Evolutionary conservation across 352 stramenopile species (phyloP).

Genomic region (Globisporangium orthogonon): DNA sequence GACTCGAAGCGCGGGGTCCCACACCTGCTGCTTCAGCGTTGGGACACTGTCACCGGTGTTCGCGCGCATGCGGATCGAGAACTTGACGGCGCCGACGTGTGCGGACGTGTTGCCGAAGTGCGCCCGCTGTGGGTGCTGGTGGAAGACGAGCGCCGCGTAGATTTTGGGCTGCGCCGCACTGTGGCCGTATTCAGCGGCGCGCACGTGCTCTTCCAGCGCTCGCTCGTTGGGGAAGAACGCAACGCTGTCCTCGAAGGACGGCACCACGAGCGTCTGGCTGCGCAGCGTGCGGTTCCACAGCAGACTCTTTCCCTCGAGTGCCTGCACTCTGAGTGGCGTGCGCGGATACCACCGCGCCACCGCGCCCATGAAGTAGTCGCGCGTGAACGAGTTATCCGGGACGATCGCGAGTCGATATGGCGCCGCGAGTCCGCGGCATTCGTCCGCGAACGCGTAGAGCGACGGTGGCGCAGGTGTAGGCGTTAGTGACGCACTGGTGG

Average conservation of each 20-base stretch:
- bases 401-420: conserved; percentile 22
- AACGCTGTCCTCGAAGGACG: conserved; percentile 28
- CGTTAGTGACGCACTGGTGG: neutral
- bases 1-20: conserved; percentile 13
- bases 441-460: conserved; percentile 8
- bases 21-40: conserved; percentile 12
- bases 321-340: neutral
- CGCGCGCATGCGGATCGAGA: conserved; percentile 31
- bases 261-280: conserved; percentile 15
- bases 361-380: conserved; percentile 31
- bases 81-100: conserved; percentile 17
- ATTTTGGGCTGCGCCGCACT: conserved; percentile 25
- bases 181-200: conserved; percentile 21
- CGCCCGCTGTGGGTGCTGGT: conserved; percentile 13
- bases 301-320: neutral
- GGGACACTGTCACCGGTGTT: conserved; percentile 12
- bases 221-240: conserved; percentile 31
- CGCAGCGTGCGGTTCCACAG: neutral
- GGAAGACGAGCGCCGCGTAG: conserved; percentile 41
- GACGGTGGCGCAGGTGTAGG: neutral
- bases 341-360: conserved; percentile 36
- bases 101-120: conserved; percentile 14
- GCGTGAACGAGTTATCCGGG: conserved; percentile 30
- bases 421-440: conserved; percentile 9
- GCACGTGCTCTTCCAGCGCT: conserved; percentile 30